Evolutionary conservation across 306 rosid genomes (phyloP), one percentile per base, ranked within the genome.

Genomic region (Prunus persica): DNA sequence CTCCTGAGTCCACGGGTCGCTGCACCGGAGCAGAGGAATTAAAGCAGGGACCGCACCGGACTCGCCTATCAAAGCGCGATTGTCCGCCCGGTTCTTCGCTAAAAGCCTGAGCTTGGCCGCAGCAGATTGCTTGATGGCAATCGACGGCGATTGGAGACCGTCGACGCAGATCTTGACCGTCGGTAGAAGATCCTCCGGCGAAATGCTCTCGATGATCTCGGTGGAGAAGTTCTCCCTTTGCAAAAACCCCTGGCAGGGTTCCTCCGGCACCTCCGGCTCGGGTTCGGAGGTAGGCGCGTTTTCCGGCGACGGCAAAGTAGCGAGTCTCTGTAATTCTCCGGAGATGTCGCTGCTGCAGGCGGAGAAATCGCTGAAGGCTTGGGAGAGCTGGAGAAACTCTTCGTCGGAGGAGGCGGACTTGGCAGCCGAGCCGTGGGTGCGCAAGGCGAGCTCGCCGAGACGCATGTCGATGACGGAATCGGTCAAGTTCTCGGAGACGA

Each of bases 141-240:
- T 76, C 47, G 98, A 96, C 32, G 84, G 46, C 8, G 99, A 92
- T 12, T 86, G 85, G 4, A 96, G 87, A 5, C 96, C 92, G 78
- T 96, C 96, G 27, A 96, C 83, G 54, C 99, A 95, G 84, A 92
- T 88, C 89, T 92, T 95, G 74, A 95, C 99, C 56, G 99, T 90
- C 76, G 99, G 99, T 49, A 85, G 97, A 32, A 95, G 97, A 92
- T 95, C 99, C 85, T 95, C 99, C 68, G 99, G 97, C 81, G 99
- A 92, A 50, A 95, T 95, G 74, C 93, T 95, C 87, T 95, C 99
- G 58, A 95, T 91, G 18, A 95, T 95, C 87, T 95, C 99, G 0
- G 96, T 92, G 0, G 99, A 95, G 86, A 95, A 95, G 45, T 73
- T 89, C 80, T 91, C 97, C 78, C 99, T 86, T 85, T 87, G 96